phyloP scores from a whole-genome alignment of 1,284 basidiomycete genomes.

The Heterobasidion irregulare region DNA sequence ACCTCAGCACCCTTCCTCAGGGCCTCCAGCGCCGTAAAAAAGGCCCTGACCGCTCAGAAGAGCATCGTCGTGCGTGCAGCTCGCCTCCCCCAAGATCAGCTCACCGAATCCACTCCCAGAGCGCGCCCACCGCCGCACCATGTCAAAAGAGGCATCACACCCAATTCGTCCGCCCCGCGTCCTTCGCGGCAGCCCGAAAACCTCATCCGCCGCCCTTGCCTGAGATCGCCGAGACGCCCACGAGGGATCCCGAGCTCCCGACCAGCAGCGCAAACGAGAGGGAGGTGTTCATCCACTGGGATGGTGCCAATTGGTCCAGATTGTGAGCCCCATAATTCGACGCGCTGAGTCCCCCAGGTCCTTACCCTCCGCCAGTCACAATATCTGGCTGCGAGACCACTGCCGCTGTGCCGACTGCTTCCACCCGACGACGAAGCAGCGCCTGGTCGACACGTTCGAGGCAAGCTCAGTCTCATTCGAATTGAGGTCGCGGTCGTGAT shows the following conservation, averaged over 20 bases:
- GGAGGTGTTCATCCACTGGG: conserved; percentile 63
- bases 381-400: conserved; percentile 76
- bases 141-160: neutral
- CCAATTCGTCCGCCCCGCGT: neutral
- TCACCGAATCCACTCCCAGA: neutral
- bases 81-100: neutral
- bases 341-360: neutral
- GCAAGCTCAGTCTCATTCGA: conserved; percentile 25
- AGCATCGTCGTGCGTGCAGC: neutral
- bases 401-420: conserved; percentile 87
- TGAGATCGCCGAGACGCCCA: neutral
- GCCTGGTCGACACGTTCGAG: conserved; percentile 80
- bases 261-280: conserved; percentile 46
- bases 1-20: neutral
- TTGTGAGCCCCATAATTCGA: conserved; percentile 38
- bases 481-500: neutral
- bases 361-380: conserved; percentile 39
- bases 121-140: neutral
- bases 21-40: neutral
- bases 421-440: conserved; percentile 86
- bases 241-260: conserved; percentile 33
- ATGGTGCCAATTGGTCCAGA: conserved; percentile 54
- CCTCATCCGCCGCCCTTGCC: neutral
- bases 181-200: neutral
- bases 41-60: neutral